These are phyloP conservation scores for Suillus fuscotomentosus DNA, from an alignment of 768 basidiomycete genomes.

Conservation along the genomic window DNA sequence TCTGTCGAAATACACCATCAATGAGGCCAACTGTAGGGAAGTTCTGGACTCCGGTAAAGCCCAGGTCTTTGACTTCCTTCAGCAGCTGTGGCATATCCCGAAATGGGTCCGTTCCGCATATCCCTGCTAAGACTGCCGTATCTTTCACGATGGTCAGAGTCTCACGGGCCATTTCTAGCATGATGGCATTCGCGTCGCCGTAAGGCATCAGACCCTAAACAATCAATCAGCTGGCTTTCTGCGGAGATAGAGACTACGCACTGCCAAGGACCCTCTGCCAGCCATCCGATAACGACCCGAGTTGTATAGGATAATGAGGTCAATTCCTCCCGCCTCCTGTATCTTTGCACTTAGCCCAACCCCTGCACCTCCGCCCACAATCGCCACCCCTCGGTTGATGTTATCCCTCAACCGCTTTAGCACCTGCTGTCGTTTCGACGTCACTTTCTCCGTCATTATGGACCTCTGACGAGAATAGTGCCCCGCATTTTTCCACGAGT, in stretches of 20 bases:
- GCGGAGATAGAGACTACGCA: constrained; percentile 10
- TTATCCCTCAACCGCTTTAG: constrained; percentile 14
- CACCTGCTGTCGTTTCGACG: constrained; percentile 18
- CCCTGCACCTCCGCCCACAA: constrained; percentile 26
- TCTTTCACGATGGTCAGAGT: constrained; percentile 25
- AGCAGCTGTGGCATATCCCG: constrained; percentile 25
- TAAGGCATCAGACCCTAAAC: constrained; percentile 27
- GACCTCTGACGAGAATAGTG: constrained; percentile 1
- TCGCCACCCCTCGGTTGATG: constrained; percentile 18
- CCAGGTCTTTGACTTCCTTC: constrained; percentile 23
- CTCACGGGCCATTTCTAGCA: constrained; percentile 29
- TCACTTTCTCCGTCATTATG: constrained; percentile 4
- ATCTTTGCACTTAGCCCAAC: constrained; percentile 26
- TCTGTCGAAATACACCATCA: constrained; percentile 27
- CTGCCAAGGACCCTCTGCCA: constrained; percentile 29
- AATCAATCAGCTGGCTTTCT: not conserved
- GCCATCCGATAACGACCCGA: constrained; percentile 31
- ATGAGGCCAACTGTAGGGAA: constrained; percentile 29
- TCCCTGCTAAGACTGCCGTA: constrained; percentile 26
- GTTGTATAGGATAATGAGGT: constrained; percentile 30
- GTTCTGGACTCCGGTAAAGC: constrained; percentile 27
- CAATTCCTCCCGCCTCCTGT: constrained; percentile 25
- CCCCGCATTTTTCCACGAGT: not conserved
- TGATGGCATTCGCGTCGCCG: constrained; percentile 26
- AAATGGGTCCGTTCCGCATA: constrained; percentile 29